Conservation (phyloP, 2,329 filamentous ascomycete species). For the Thelonectria olida region DNA sequence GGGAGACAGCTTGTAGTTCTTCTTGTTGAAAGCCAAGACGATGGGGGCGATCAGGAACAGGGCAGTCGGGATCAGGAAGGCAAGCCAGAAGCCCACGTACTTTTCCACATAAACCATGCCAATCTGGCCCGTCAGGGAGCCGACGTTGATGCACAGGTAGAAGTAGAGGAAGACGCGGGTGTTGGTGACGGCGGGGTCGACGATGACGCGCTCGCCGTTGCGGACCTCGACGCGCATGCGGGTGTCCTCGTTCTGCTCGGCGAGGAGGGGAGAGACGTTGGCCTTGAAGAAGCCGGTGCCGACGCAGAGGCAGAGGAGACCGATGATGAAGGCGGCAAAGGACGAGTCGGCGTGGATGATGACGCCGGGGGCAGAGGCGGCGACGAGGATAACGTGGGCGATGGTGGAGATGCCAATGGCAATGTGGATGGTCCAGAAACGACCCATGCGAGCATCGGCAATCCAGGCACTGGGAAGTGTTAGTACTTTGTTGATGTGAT, state of each 20-base stretch:
- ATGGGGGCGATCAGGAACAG: slow-evolving; percentile 71
- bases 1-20: slow-evolving; percentile 67
- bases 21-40: slow-evolving; percentile 68
- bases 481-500: slow-evolving; percentile 10
- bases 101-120: slow-evolving; percentile 78
- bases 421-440: slow-evolving; percentile 77
- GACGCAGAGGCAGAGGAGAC: slow-evolving; percentile 62
- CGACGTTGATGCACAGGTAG: slow-evolving; percentile 69
- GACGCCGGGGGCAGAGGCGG: slow-evolving; percentile 70
- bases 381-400: slow-evolving; percentile 73
- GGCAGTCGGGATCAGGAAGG: slow-evolving; percentile 73
- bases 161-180: slow-evolving; percentile 74
- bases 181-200: slow-evolving; percentile 75
- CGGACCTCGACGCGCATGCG: slow-evolving; percentile 65
- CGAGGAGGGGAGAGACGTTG: slow-evolving; percentile 78
- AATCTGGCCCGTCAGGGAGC: slow-evolving; percentile 66
- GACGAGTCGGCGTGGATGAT: slow-evolving; percentile 66
- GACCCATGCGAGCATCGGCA: slow-evolving; percentile 77
- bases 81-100: slow-evolving; percentile 79
- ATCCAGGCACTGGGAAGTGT: slow-evolving; percentile 54
- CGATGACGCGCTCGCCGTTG: slow-evolving; percentile 73
- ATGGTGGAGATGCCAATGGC: slow-evolving; percentile 72
- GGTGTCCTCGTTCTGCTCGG: slow-evolving; percentile 72
- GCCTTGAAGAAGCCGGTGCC: slow-evolving; percentile 85
- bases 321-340: slow-evolving; percentile 75